A percentile compares a stretch with the other conserved stretches of the same genome.
These are phyloP conservation scores for Aspergillus fumigatiaffinis DNA, from an alignment of 2,329 filamentous ascomycete species.

Conservation along the genomic window DNA sequence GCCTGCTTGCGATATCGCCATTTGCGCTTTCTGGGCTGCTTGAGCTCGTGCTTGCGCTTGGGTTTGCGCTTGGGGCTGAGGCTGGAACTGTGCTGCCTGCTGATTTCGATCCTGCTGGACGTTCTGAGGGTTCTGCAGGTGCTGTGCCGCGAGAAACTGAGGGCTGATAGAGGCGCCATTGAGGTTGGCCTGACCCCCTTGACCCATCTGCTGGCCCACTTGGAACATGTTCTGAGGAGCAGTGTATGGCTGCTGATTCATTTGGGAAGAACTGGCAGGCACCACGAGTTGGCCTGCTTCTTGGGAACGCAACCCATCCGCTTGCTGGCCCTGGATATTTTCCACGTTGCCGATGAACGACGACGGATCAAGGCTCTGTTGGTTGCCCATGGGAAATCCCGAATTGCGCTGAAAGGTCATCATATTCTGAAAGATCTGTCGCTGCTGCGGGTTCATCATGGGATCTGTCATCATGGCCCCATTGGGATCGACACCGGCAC, in stretches of 20 bases:
- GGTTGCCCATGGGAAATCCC: constrained; percentile 29
- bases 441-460: constrained; percentile 38
- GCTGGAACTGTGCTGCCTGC: constrained; percentile 30
- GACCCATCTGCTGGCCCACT: constrained; percentile 38
- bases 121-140: constrained; percentile 40
- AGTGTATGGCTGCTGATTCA: constrained; percentile 39
- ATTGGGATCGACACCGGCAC: constrained; percentile 26
- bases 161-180: constrained; percentile 37
- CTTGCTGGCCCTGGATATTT: constrained; percentile 58
- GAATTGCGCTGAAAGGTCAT: constrained; percentile 39
- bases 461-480: constrained; percentile 33
- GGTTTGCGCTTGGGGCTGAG: constrained; percentile 37
- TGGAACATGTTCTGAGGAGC: constrained; percentile 41
- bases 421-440: constrained; percentile 40
- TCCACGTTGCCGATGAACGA: constrained; percentile 48
- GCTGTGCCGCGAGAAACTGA: constrained; percentile 41
- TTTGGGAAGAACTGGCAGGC: constrained; percentile 57
- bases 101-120: constrained; percentile 41
- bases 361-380: constrained; percentile 30
- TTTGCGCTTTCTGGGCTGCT: constrained; percentile 44
- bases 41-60: constrained; percentile 40
- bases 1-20: constrained; percentile 44
- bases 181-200: constrained; percentile 34
- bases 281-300: constrained; percentile 62
- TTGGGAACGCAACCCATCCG: constrained; percentile 57